Evolutionary conservation across 2,329 filamentous ascomycete species (phyloP).

Genomic region (Pseudocercospora ulei): DNA sequence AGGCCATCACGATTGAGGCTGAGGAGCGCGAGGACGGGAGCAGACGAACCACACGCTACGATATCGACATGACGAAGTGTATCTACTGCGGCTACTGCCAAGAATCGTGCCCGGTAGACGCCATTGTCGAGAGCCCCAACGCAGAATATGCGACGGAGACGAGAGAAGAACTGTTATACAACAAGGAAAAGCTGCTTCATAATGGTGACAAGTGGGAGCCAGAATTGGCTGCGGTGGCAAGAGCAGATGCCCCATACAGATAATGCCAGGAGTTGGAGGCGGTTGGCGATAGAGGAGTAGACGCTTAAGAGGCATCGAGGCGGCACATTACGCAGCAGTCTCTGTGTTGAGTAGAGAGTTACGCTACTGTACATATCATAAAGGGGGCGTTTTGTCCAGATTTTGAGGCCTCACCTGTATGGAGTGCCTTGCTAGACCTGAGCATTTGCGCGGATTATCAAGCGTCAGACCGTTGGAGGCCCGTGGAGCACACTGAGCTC

Average conservation of each 20-base stretch:
- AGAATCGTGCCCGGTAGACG: slow-evolving; percentile 96
- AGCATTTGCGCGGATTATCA: too few species aligned
- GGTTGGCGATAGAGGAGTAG: slow-evolving; percentile 2
- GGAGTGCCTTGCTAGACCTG: too few species aligned
- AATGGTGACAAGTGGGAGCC: slow-evolving; percentile 69
- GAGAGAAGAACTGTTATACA: slow-evolving; percentile 91
- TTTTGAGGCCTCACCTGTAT: too few species aligned
- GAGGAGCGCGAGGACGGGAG: slow-evolving; percentile 96
- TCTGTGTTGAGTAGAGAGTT: slow-evolving; percentile 14
- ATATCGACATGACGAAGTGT: slow-evolving; percentile 99
- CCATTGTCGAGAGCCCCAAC: slow-evolving; percentile 69
- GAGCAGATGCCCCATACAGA: slow-evolving; percentile 73
- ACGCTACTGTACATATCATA: slow-evolving; percentile 15
- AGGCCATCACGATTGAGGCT: slow-evolving; percentile 97
- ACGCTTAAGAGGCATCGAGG: slow-evolving; percentile 1
- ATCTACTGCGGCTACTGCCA: slow-evolving; percentile 99
- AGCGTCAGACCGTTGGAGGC: too few species aligned
- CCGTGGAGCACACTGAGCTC: neutral
- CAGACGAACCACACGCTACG: slow-evolving; percentile 89
- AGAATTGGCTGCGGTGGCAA: slow-evolving; percentile 81
- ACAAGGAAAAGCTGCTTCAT: slow-evolving; percentile 64
- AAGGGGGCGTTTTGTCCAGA: slow-evolving; percentile 3
- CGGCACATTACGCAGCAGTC: slow-evolving; percentile 9
- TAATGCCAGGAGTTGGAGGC: slow-evolving; percentile 14
- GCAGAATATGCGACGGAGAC: slow-evolving; percentile 67